A percentile compares a stretch with the other conserved stretches of the same genome.
phyloP scores from a whole-genome alignment of 805 yeast species.

The Metschnikowia baotianmanensis region DNA sequence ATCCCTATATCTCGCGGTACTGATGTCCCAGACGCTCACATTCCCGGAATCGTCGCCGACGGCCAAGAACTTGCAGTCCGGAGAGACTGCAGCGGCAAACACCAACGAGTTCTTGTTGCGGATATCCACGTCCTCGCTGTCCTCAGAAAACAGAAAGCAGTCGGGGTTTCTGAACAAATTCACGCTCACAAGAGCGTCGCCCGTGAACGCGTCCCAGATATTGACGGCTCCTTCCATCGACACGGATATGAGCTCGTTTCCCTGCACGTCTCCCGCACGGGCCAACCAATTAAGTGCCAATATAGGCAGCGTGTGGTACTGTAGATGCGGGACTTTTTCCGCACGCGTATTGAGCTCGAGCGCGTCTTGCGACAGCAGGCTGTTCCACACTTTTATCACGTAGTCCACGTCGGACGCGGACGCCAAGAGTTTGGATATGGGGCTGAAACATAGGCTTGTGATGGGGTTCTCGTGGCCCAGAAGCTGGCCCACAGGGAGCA shows the following conservation, averaged over 20 bases:
- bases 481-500: slow-evolving; percentile 30
- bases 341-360: slow-evolving; percentile 29
- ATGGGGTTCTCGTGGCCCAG: slow-evolving; percentile 66
- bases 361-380: slow-evolving; percentile 53
- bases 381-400: slow-evolving; percentile 71
- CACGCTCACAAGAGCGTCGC: slow-evolving; percentile 35
- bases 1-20: slow-evolving; percentile 13
- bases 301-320: slow-evolving; percentile 54
- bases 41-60: slow-evolving; percentile 67
- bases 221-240: slow-evolving; percentile 72
- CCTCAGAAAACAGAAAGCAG: slow-evolving; percentile 22
- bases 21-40: slow-evolving; percentile 51
- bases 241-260: slow-evolving; percentile 27
- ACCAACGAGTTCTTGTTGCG: slow-evolving; percentile 52
- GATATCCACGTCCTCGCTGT: slow-evolving; percentile 6
- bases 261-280: slow-evolving; percentile 18
- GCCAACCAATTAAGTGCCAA: slow-evolving; percentile 56
- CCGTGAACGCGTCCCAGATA: slow-evolving; percentile 60
- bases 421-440: slow-evolving; percentile 52
- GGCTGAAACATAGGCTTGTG: slow-evolving; percentile 54
- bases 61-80: slow-evolving; percentile 48
- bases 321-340: slow-evolving; percentile 14
- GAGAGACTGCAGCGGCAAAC: slow-evolving; percentile 51
- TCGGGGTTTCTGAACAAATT: slow-evolving; percentile 28
- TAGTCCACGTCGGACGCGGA: slow-evolving; percentile 74